phyloP scores from a whole-genome alignment of 2,329 filamentous ascomycete genomes.

The Trichoderma brevicompactum region DNA sequence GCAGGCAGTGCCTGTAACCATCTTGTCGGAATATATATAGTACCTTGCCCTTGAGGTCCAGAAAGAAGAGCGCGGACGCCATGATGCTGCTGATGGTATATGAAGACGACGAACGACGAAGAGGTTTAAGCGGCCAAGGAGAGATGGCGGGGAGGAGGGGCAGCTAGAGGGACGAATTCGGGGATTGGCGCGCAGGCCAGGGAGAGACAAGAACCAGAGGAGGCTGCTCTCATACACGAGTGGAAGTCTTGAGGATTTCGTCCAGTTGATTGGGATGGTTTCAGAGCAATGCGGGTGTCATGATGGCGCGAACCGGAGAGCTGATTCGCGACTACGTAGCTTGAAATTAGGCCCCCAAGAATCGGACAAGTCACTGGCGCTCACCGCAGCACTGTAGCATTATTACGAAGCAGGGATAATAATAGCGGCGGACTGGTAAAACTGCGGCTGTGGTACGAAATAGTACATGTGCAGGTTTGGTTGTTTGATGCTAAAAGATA shows the following conservation, averaged over 20 bases:
- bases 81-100: constrained; percentile 57
- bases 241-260: not conserved
- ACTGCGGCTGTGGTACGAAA: constrained; percentile 16
- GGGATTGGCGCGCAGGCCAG: constrained; percentile 34
- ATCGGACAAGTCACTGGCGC: constrained; percentile 13
- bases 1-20: not conserved
- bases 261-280: not conserved
- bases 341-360: constrained; percentile 22
- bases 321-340: constrained; percentile 25
- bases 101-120: constrained; percentile 29
- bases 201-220: constrained; percentile 25
- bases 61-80: constrained; percentile 98
- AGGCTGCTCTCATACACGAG: constrained; percentile 4
- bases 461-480: too few species aligned
- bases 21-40: constrained; percentile 8
- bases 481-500: too few species aligned
- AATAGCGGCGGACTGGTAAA: constrained; percentile 29
- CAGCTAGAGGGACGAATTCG: constrained; percentile 34
- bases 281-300: constrained; percentile 17
- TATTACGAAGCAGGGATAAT: constrained; percentile 3
- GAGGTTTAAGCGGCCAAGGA: constrained; percentile 36
- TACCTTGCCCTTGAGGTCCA: constrained; percentile 99
- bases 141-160: constrained; percentile 33
- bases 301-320: constrained; percentile 25
- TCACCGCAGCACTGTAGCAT: constrained; percentile 17